phyloP scores from a whole-genome alignment of 805 yeast genomes.

The Yamadazyma insecticola region DNA sequence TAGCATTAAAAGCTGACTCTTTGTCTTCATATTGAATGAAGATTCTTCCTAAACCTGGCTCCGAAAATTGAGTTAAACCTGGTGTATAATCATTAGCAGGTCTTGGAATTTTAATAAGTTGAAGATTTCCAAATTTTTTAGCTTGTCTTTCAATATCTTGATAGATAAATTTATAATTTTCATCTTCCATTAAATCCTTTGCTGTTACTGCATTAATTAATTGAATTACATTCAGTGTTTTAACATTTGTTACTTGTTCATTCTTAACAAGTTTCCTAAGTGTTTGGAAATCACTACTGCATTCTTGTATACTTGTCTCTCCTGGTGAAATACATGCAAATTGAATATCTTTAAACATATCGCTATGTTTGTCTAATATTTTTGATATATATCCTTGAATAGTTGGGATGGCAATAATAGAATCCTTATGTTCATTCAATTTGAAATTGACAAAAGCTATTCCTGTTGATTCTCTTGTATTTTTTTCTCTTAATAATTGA shows the following conservation, averaged over 20 bases:
- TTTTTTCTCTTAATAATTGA: slow-evolving; percentile 42
- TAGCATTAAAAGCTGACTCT: slow-evolving; percentile 51
- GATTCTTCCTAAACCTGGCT: slow-evolving; percentile 66
- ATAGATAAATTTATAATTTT: slow-evolving; percentile 43
- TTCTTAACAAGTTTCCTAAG: slow-evolving; percentile 34
- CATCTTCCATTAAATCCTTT: slow-evolving; percentile 54
- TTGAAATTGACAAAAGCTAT: slow-evolving; percentile 50
- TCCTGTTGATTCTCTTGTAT: slow-evolving; percentile 51
- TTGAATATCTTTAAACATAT: slow-evolving; percentile 19
- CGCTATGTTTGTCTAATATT: not conserved
- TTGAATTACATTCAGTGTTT: slow-evolving; percentile 53
- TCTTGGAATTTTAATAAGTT: slow-evolving; percentile 55
- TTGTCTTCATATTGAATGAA: slow-evolving; percentile 58
- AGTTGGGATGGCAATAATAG: slow-evolving; percentile 5
- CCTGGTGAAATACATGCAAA: slow-evolving; percentile 29
- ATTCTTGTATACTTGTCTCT: slow-evolving; percentile 32
- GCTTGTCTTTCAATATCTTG: slow-evolving; percentile 51
- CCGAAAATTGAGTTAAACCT: slow-evolving; percentile 31
- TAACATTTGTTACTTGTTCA: slow-evolving; percentile 30
- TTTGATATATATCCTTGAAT: slow-evolving; percentile 4
- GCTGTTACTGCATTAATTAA: slow-evolving; percentile 63
- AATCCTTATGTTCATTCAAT: slow-evolving; percentile 13
- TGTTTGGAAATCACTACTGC: slow-evolving; percentile 31
- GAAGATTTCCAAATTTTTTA: slow-evolving; percentile 46
- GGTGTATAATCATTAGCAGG: slow-evolving; percentile 49